Conservation (phyloP, 1,284 basidiomycete species). For the Rhodotorula sp. region DNA sequence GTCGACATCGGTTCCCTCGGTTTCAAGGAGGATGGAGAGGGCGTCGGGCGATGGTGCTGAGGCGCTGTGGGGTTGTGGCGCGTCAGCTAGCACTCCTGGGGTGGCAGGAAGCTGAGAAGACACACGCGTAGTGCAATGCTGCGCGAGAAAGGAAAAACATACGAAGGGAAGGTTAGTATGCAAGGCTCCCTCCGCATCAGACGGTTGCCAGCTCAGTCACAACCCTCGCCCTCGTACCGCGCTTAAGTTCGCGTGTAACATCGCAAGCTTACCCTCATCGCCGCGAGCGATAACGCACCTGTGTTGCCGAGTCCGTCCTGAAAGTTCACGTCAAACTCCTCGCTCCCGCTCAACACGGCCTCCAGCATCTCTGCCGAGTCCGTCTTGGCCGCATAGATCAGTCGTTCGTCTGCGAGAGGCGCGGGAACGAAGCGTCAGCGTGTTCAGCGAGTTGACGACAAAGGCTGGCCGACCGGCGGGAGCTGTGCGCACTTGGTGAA, state of each 20-base stretch:
- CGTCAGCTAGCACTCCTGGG: neutral
- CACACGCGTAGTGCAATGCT: conserved; percentile 81
- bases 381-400: conserved; percentile 69
- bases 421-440: conserved; percentile 1
- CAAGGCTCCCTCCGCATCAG: too few species aligned
- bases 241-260: too few species aligned
- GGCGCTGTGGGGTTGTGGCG: conserved; percentile 53
- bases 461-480: too few species aligned
- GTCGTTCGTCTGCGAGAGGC: conserved; percentile 61
- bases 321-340: conserved; percentile 63
- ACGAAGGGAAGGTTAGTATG: neutral
- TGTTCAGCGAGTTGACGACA: neutral
- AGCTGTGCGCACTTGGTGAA: conserved; percentile 1
- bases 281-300: conserved; percentile 9
- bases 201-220: too few species aligned
- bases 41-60: conserved; percentile 59
- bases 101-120: conserved; percentile 5
- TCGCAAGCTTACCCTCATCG: neutral
- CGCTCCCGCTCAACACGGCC: conserved; percentile 58
- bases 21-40: conserved; percentile 69
- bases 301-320: conserved; percentile 58
- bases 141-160: conserved; percentile 7
- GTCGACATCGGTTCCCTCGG: conserved; percentile 79
- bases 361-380: conserved; percentile 71
- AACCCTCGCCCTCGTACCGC: too few species aligned